Percentiles rank a stretch among this genome's conserved stretches.
These are phyloP conservation scores for Pseudisothecium myosuroides DNA, from an alignment of 225 moss, liverwort and hornwort genomes.

Conservation along the genomic window DNA sequence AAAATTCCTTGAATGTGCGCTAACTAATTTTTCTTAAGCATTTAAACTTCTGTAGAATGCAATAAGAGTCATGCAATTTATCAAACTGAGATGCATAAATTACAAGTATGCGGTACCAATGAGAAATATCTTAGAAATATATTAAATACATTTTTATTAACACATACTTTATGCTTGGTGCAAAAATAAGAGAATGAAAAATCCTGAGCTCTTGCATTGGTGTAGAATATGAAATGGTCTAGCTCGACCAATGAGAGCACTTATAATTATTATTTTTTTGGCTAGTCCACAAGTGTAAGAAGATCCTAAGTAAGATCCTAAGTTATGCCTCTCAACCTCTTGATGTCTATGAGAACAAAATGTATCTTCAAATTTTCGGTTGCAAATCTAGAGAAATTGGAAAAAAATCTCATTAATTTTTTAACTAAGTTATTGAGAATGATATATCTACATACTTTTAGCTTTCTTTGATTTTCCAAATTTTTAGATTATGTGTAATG, in stretches of 20 bases:
- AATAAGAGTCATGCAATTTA: neutral
- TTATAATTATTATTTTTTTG: neutral
- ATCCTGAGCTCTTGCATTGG: neutral
- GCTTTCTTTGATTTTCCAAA: neutral
- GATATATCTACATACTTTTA: neutral
- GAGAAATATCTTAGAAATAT: neutral
- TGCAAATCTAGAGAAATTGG: neutral
- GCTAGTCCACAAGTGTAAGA: too few species aligned
- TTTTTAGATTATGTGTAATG: neutral
- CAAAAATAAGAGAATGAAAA: neutral
- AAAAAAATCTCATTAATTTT: neutral
- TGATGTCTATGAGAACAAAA: neutral
- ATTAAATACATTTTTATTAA: neutral
- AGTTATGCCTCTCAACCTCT: neutral
- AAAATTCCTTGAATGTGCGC: neutral
- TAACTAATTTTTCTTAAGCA: neutral
- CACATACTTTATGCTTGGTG: too few species aligned
- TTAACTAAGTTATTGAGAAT: neutral
- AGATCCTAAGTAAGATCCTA: neutral
- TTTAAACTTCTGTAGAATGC: neutral
- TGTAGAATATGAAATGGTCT: neutral
- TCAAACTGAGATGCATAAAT: neutral
- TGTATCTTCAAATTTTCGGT: neutral
- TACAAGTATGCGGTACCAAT: neutral
- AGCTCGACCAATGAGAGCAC: neutral